Evolutionary conservation across 1,284 basidiomycete species (phyloP), one percentile per base, ranked within the genome.

Genomic region (Phlebopus sp.): DNA sequence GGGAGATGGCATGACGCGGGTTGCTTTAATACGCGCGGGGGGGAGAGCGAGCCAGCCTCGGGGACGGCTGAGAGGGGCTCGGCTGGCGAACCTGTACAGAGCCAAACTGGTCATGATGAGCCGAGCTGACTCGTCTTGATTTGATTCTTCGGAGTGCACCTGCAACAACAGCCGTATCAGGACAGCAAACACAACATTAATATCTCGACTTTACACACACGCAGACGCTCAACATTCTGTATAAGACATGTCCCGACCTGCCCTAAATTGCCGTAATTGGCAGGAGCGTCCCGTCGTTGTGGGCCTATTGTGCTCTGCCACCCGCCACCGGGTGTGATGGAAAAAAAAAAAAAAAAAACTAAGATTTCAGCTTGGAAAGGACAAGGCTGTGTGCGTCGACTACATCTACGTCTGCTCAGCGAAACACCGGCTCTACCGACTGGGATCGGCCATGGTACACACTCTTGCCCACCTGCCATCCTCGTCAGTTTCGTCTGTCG

Each of bases 391-490:
- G 56, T 35, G 42, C 49, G 39, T 34, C 49, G 6, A 23, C 21
- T 6, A 23, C 21, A 23, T n/a, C n/a, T n/a, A n/a, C n/a, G n/a
- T n/a, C n/a, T n/a, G n/a, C n/a, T n/a, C n/a, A n/a, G n/a, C n/a
- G n/a, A n/a, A n/a, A n/a, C n/a, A 23, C 21, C 21, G 21, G 21
- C 4, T 23, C 21, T 6, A 23, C 21, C 6, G 21, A 78, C 55
- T 81, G 82, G 74, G 93, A 93, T 63, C 83, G 81, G 54, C 86
- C 85, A 77, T 92, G 81, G 80, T 97, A 97, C 17, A 92, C 84
- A 64, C 84, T 85, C 77, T 90, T 84, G 42, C 89, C 90, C 46
- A 76, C 75, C 88, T 90, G 65, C 25, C 8, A 18, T 5, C 15
- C 14, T 17, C 59, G 54, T 63, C 60, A 64, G 63, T 64, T 59